Evolutionary conservation across 2,329 filamentous ascomycete species (phyloP), one percentile per base, ranked within the genome.

Genomic region (Byssochlamys sp.): DNA sequence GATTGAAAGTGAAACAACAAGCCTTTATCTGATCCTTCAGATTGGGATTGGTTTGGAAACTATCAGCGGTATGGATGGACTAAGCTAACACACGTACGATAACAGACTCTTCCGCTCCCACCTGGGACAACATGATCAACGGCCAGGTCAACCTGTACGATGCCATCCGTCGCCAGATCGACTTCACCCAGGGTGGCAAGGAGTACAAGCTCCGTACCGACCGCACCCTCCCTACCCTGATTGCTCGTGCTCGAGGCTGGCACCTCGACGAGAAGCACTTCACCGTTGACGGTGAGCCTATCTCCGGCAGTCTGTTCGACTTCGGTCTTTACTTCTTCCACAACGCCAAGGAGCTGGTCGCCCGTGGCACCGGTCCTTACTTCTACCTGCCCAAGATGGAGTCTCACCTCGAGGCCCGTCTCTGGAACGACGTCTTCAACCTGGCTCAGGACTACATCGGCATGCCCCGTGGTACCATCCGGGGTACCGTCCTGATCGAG

Each of bases 321-420:
- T 99, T 97, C 73, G 94, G 94, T 71, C 84, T 97, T 55, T 97
- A 97, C 82, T 97, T 99, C 80, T 97, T 90, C 87, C 91, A 97
- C 85, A 99, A 96, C 75, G 94, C 91, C 62, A 81, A 86, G 69
- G 90, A 96, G 81, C 82, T 92, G 54, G 85, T 95, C 68, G 87
- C 87, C 75, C 84, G 85, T 62, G 94, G 94, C 61, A 81, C 83
- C 64, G 94, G 94, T 55, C 94, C 94, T 58, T 97, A 99, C 84
- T 99, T 96, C 76, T 96, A 96, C 78, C 86, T 96, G 53, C 90
- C 91, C 69, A 96, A 96, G 85, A 91, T 96, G 89, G 91, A 96
- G 79, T 95, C 89, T 55, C 91, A 97, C 77, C 87, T 96, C 56
- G 94, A 99, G 81, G 94, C 94, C 48, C 85, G 94, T 62, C 84